Conservation (phyloP, 1,284 basidiomycete genomes). For the Ceraceosorus bombacis region DNA sequence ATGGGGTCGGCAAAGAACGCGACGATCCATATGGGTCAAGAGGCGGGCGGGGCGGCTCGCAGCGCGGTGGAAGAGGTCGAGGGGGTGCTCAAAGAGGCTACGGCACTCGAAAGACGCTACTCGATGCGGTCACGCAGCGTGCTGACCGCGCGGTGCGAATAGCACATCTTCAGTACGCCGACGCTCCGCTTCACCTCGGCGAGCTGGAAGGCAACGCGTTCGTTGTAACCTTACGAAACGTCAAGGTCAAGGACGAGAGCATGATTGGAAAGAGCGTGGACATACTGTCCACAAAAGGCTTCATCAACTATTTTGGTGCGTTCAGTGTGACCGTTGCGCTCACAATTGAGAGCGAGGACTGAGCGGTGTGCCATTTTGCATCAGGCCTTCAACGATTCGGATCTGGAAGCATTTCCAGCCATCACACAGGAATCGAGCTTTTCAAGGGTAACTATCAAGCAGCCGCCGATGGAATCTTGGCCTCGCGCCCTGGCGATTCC, state of each 20-base stretch:
- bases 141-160: constrained; percentile 68
- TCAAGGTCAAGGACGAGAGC: constrained; percentile 15
- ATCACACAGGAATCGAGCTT: constrained; percentile 81
- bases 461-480: constrained; percentile 33
- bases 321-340: too few relatives aligned
- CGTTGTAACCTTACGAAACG: constrained; percentile 80
- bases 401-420: constrained; percentile 88
- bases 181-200: constrained; percentile 75
- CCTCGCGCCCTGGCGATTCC: constrained; percentile 20
- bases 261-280: constrained; percentile 68
- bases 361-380: too few relatives aligned
- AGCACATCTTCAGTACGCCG: constrained; percentile 76
- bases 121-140: constrained; percentile 7
- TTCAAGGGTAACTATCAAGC: constrained; percentile 65
- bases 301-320: constrained; percentile 81
- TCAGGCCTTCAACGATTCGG: constrained; percentile 95
- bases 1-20: constrained; percentile 35
- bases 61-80: constrained; percentile 18
- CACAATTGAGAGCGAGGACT: too few relatives aligned
- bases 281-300: constrained; percentile 75
- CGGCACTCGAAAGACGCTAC: constrained; percentile 12
- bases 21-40: constrained; percentile 54
- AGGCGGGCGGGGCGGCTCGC: constrained; percentile 49
- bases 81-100: constrained; percentile 7
- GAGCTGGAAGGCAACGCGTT: constrained; percentile 95